Evolutionary conservation across 768 basidiomycete species (phyloP), one percentile per base, ranked within the genome.

Genomic region (Tephrocybe sp.): DNA sequence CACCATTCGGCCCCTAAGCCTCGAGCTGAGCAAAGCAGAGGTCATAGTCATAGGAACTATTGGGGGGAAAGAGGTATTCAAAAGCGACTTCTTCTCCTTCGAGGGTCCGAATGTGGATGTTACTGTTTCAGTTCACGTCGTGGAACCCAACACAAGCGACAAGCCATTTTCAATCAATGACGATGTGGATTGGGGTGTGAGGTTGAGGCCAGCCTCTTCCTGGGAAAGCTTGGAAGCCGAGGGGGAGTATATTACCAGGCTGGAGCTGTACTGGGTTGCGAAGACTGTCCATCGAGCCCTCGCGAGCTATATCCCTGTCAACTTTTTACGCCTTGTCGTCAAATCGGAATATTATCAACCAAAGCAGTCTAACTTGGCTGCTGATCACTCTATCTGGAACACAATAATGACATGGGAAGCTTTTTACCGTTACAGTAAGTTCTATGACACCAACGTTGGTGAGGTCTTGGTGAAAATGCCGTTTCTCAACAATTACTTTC

Each of bases 201-300:
- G 38, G 20, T 3, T 47, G 34, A 10, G 3, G n/a, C 2, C 15
- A 6, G 15, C 33, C 7, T 8, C 24, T 6, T 9, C 0, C 12
- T 0, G 4, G 3, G 3, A 36, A 15, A 14, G 14, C 24, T 6
- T 12, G 9, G 12, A 38, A 17, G 17, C 17, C 34, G 34, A 30
- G 18, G 3, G 21, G 11, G n/a, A 39, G 18, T 11, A 34, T 11
- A n/a, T 38, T 12, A 47, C 34, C 3, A 47, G 46, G n/a, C 23
- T 47, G n/a, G 46, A 47, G 36, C 24, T 47, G 24, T 48, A 48
- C 20, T 48, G 36, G 37, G 39, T 48, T 39, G 47, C 47, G 17
- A 21, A 28, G 10, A 28, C 36, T 25, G 2, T 38, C 4, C 38
- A 48, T n/a, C 47, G 24, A 20, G 47, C 47, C 37, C 30, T 48